Evolutionary conservation across 2,329 filamentous ascomycete genomes (phyloP).

Genomic region (Parastagonospora nodorum): DNA sequence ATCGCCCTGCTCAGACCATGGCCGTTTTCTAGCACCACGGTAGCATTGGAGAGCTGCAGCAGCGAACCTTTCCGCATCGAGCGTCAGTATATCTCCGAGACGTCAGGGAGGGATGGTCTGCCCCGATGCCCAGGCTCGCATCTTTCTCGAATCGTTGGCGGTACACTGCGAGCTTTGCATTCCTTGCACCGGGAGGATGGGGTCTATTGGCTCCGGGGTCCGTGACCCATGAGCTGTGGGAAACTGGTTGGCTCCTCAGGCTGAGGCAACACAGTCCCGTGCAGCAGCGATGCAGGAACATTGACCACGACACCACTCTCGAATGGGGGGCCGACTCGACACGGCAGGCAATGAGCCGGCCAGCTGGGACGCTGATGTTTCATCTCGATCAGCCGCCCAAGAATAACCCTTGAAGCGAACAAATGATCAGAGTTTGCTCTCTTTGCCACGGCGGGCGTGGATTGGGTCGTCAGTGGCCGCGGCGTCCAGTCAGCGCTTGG

Average conservation of each 20-base stretch:
- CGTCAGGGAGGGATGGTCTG: slow-evolving; percentile 46
- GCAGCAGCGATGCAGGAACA: slow-evolving; percentile 51
- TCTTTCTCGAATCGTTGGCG: slow-evolving; percentile 41
- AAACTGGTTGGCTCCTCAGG: slow-evolving; percentile 37
- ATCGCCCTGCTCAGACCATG: slow-evolving; percentile 53
- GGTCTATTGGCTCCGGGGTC: slow-evolving; percentile 26
- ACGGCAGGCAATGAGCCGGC: slow-evolving; percentile 41
- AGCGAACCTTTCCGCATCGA: slow-evolving; percentile 50
- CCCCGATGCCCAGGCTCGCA: slow-evolving; percentile 43
- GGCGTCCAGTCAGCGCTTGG: slow-evolving; percentile 35
- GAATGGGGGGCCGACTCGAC: slow-evolving; percentile 41
- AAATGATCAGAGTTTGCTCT: slow-evolving; percentile 43
- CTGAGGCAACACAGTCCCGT: slow-evolving; percentile 42
- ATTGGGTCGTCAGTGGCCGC: slow-evolving; percentile 31
- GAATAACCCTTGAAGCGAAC: slow-evolving; percentile 46
- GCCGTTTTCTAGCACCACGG: slow-evolving; percentile 50
- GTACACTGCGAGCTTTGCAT: slow-evolving; percentile 43
- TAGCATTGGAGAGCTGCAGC: slow-evolving; percentile 55
- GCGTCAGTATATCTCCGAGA: slow-evolving; percentile 49
- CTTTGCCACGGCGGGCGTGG: slow-evolving; percentile 22
- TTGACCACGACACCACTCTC: slow-evolving; percentile 46
- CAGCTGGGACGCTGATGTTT: slow-evolving; percentile 44
- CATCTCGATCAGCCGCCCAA: slow-evolving; percentile 45
- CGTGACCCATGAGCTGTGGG: slow-evolving; percentile 22
- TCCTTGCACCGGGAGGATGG: slow-evolving; percentile 45